Conservation (phyloP, 2,329 filamentous ascomycete species). For the Arthroderma sp. region DNA sequence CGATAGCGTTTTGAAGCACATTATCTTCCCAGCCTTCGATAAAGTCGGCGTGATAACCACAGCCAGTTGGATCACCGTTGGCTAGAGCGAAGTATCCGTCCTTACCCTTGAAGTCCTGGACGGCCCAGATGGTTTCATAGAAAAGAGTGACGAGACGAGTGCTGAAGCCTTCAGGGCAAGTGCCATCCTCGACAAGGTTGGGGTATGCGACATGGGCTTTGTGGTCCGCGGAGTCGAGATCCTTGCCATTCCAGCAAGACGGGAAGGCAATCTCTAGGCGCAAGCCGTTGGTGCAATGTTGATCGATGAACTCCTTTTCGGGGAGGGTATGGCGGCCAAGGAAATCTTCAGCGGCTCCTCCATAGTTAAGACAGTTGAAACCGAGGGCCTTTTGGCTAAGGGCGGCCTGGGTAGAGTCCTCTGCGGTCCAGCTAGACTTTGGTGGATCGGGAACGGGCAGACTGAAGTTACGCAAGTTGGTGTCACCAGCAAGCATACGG, state of each 20-base stretch:
- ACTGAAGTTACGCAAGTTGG: slow-evolving; percentile 53
- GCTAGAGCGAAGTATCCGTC: slow-evolving; percentile 60
- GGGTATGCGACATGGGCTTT: slow-evolving; percentile 64
- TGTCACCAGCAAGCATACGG: slow-evolving; percentile 69
- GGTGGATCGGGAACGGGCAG: slow-evolving; percentile 53
- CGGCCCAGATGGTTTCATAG: slow-evolving; percentile 77
- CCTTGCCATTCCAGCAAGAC: slow-evolving; percentile 72
- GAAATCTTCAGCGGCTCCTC: slow-evolving; percentile 50
- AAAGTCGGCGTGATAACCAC: slow-evolving; percentile 67
- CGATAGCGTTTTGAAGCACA: slow-evolving; percentile 58
- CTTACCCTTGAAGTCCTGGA: slow-evolving; percentile 47
- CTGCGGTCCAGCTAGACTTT: slow-evolving; percentile 55
- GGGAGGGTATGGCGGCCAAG: slow-evolving; percentile 73
- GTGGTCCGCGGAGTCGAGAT: slow-evolving; percentile 42
- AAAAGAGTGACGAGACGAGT: slow-evolving; percentile 61
- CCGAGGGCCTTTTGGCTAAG: slow-evolving; percentile 72
- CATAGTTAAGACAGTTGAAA: slow-evolving; percentile 91
- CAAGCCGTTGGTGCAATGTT: slow-evolving; percentile 67
- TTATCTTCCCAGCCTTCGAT: slow-evolving; percentile 61
- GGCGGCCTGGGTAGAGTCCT: slow-evolving; percentile 54
- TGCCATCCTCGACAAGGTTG: slow-evolving; percentile 59
- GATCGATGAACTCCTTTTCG: slow-evolving; percentile 64
- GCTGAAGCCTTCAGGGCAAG: slow-evolving; percentile 57
- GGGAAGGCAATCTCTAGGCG: slow-evolving; percentile 80
- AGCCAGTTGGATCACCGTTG: slow-evolving; percentile 66